Conservation (phyloP, 2,329 filamentous ascomycete genomes). For the Trichoderma sp. region DNA sequence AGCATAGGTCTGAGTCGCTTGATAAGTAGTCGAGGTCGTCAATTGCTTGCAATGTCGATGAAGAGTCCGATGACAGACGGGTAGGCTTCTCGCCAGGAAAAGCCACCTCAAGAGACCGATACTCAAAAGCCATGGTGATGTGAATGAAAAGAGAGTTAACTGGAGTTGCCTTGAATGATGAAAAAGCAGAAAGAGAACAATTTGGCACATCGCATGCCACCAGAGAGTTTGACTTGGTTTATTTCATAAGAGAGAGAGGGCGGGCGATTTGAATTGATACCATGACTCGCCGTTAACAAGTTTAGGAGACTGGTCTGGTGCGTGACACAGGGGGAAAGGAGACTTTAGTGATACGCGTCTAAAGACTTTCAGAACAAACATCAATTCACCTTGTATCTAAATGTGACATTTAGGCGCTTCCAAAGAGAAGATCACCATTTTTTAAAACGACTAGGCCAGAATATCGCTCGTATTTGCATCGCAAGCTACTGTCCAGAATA, state of each 20-base stretch:
- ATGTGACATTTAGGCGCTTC: background rate
- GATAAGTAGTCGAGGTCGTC: slow-evolving; percentile 6
- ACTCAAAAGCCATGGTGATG: background rate
- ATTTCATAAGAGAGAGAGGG: too few relatives aligned
- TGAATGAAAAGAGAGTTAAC: background rate
- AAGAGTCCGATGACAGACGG: slow-evolving; percentile 1
- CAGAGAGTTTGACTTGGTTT: too few relatives aligned
- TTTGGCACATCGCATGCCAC: too few relatives aligned
- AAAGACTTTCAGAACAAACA: too few relatives aligned
- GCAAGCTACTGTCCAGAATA: background rate
- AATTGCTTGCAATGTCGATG: background rate
- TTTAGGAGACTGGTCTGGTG: too few relatives aligned
- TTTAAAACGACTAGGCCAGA: background rate
- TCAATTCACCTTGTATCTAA: too few relatives aligned
- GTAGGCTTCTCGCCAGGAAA: background rate
- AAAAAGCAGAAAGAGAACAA: background rate
- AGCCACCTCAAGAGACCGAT: background rate
- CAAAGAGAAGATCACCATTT: background rate
- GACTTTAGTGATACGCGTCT: too few relatives aligned
- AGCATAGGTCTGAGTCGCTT: background rate
- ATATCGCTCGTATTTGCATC: background rate
- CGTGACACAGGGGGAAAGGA: too few relatives aligned
- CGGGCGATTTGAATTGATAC: too few relatives aligned
- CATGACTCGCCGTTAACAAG: too few relatives aligned
- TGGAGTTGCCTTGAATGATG: background rate